Base-by-base conservation (phyloP, 1,284 basidiomycete genomes). In the Boletus mariae region DNA sequence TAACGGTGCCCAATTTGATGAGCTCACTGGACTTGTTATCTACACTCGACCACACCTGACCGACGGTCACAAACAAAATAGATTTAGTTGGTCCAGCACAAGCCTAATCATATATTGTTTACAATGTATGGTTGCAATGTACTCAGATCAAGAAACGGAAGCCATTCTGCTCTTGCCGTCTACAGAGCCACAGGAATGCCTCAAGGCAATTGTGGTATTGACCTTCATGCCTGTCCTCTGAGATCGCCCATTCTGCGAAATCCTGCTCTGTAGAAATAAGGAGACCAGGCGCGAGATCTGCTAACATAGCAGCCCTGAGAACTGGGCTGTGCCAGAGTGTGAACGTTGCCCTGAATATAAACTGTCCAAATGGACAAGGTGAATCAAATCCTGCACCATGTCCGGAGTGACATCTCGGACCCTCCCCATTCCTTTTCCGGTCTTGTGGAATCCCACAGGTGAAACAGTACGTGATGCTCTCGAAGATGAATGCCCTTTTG, bases 401-500 rank as follows among this genome's bases (percentile, higher is more conserved):
- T 9, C 12, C 26, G 1, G 32, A 2, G 10, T 57, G 57, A 15
- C 57, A 57, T 4, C 7, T 23, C 0, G 51, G 57, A 2, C 42
- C 56, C n/a, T 57, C 56, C 0, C 51, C 42, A 5, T 58, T 57
- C 13, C 0, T 13, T 4, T 28, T 28, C 42, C 12, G 41, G 41
- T 57, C 48, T 8, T 57, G 56, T 1, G 56, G 56, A 7, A 57
- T 37, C 4, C 56, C 56, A 4, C 56, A 57, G 1, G 13, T 28
- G 8, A 26, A 58, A 11, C 57, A 58, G 20, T 54, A 58, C 0
- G 49, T 13, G 9, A 12, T 51, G 13, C 23, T 28, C 13, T 46
- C 9, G 5, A 58, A 58, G 0, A 5, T 0, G n/a, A 58, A 58
- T 1, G 45, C 25, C 11, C 2, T 0, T 42, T 12, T 1, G 38